Percentiles rank a stretch among this genome's conserved stretches.
Conservation (phyloP, 805 yeast species). For the Geotrichum ghanense region DNA sequence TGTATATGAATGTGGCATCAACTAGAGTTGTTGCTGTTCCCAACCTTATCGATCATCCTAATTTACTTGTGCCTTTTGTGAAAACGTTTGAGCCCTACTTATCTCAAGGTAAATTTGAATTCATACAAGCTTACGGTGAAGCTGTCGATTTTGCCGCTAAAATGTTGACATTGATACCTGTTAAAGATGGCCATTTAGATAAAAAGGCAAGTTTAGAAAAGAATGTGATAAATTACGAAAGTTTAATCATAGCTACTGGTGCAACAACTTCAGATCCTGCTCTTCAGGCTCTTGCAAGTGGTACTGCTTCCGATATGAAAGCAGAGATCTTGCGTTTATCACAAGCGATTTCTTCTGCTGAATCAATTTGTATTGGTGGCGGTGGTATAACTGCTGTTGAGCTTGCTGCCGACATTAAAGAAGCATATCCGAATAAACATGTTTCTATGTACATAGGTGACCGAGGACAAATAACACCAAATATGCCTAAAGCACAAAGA, state of each 20-base stretch:
- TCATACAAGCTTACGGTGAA: slow-evolving; percentile 13
- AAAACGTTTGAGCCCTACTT: not conserved
- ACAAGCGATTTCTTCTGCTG: slow-evolving; percentile 25
- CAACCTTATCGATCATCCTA: not conserved
- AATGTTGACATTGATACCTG: too few relatives aligned
- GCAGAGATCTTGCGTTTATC: not conserved
- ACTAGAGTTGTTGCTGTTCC: slow-evolving; percentile 13
- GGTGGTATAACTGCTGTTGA: slow-evolving; percentile 46
- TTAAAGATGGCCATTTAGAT: too few relatives aligned
- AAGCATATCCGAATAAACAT: slow-evolving; percentile 27
- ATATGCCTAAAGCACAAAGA: slow-evolving; percentile 3
- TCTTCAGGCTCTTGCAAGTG: slow-evolving; percentile 9
- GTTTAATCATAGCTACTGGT: slow-evolving; percentile 14
- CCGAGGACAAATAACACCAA: slow-evolving; percentile 8
- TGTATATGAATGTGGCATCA: slow-evolving; percentile 11
- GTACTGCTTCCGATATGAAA: slow-evolving; percentile 3
- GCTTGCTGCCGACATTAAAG: slow-evolving; percentile 37
- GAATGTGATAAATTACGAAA: slow-evolving; percentile 8
- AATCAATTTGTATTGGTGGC: slow-evolving; percentile 35
- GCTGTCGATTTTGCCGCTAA: too few relatives aligned
- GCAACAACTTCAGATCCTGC: slow-evolving; percentile 7
- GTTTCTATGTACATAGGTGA: slow-evolving; percentile 22
- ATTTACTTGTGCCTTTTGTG: not conserved
- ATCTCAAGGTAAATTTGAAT: slow-evolving; percentile 4
- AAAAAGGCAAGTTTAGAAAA: too few relatives aligned